Percentiles rank a stretch among this genome's conserved stretches.
Conservation (phyloP, 192 early-diverging fungal genomes). For the Coemansia sp. region DNA sequence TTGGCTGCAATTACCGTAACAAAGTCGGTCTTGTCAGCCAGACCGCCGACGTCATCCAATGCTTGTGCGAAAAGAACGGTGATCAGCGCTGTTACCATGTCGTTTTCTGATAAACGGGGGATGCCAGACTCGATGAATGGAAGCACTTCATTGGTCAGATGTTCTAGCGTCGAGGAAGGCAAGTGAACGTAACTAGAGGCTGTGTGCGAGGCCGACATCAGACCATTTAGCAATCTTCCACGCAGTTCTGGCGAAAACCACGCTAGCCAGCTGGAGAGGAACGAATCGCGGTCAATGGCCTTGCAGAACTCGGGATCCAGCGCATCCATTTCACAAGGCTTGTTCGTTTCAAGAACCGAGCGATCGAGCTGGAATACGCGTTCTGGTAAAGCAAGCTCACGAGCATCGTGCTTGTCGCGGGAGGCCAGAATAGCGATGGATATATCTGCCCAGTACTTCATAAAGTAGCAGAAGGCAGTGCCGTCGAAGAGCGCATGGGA, state of each 20-base stretch:
- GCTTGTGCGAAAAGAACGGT: slow-evolving; percentile 8
- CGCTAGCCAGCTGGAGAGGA: not conserved
- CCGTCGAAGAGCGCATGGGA: slow-evolving; percentile 18
- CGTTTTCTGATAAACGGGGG: slow-evolving; percentile 11
- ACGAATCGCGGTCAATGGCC: not conserved
- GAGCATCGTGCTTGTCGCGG: not conserved
- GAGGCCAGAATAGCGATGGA: not conserved
- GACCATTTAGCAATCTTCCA: not conserved
- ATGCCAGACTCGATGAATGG: no score
- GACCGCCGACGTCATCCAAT: not conserved
- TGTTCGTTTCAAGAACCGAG: no score
- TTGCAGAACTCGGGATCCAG: no score
- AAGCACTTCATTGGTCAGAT: not conserved
- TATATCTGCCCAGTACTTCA: slow-evolving; percentile 21
- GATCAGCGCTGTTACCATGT: slow-evolving; percentile 17
- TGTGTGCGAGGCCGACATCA: not conserved
- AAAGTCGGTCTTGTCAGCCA: not conserved
- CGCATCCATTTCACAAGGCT: no score
- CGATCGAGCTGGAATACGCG: no score
- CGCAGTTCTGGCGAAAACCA: slow-evolving; percentile 19
- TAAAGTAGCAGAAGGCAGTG: slow-evolving; percentile 12
- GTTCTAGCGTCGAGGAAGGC: not conserved
- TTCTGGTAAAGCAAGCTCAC: no score
- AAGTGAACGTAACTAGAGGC: not conserved
- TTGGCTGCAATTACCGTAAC: not conserved